These are phyloP conservation scores for Larix kaempferi DNA, from an alignment of 75 land plant species.

Conservation along the genomic window DNA sequence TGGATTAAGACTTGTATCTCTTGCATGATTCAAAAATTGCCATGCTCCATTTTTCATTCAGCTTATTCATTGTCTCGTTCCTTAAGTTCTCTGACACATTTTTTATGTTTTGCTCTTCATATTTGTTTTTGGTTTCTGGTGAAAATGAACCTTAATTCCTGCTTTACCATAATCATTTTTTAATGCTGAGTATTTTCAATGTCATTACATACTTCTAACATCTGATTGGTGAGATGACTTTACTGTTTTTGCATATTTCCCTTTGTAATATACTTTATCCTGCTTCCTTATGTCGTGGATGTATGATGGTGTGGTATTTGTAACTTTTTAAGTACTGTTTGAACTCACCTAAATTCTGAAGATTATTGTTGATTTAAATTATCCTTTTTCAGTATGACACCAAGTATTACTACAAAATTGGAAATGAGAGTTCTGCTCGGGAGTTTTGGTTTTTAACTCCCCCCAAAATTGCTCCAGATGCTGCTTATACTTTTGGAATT, in stretches of 20 bases:
- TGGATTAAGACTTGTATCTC: no score
- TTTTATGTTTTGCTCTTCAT: no score
- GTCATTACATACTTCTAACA: no score
- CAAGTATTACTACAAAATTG: slow-evolving; percentile 72
- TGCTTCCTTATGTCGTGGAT: neutral
- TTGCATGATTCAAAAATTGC: no score
- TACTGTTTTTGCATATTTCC: neutral
- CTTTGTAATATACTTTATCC: neutral
- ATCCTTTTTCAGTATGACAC: slow-evolving; percentile 60
- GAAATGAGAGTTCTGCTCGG: slow-evolving; percentile 44
- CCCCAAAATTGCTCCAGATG: slow-evolving; percentile 67
- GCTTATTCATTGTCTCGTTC: no score
- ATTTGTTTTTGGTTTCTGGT: no score
- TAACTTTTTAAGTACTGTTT: neutral
- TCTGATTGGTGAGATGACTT: no score
- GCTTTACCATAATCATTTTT: no score
- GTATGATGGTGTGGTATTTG: neutral
- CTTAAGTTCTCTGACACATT: no score
- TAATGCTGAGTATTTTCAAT: no score
- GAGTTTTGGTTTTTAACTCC: slow-evolving; percentile 78
- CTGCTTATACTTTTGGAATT: slow-evolving; percentile 82
- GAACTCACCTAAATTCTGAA: neutral
- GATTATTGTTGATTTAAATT: neutral
- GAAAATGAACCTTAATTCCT: no score
- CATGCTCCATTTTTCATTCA: no score